Evolutionary conservation across 306 rosid species (phyloP).

Genomic region (Fagus sylvatica): DNA sequence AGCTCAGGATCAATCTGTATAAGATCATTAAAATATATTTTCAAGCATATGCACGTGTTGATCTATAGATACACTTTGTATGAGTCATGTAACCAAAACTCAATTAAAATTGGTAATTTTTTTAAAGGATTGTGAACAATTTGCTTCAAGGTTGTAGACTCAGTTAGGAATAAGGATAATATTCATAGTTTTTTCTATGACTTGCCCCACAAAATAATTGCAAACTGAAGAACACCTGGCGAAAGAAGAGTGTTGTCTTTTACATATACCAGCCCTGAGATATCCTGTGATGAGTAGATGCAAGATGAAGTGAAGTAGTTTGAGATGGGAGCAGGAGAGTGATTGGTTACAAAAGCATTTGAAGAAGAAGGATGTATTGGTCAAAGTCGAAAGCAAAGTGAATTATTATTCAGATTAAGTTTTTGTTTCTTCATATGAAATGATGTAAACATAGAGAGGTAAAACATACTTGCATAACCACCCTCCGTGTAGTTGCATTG

Average conservation of each 20-base stretch:
- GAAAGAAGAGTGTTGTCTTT: background rate
- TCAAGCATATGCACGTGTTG: background rate
- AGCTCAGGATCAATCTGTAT: constrained; percentile 88
- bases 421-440: too few relatives aligned
- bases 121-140: background rate
- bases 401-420: too few relatives aligned
- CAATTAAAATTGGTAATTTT: background rate
- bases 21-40: background rate
- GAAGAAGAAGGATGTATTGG: background rate
- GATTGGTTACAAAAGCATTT: background rate
- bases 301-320: background rate
- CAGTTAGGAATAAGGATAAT: background rate
- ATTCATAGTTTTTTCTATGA: background rate
- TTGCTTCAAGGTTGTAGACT: background rate
- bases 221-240: background rate
- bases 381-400: background rate
- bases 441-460: background rate
- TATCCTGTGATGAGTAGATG: background rate
- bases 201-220: background rate
- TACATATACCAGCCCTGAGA: background rate
- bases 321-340: background rate
- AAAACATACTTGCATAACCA: constrained; percentile 80
- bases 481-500: constrained; percentile 82
- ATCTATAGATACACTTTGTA: background rate
- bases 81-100: too few relatives aligned